A percentile compares a stretch with the other conserved stretches of the same genome.
These are phyloP conservation scores for Aphanomyces invadans DNA, from an alignment of 352 stramenopile species.

Conservation along the genomic window DNA sequence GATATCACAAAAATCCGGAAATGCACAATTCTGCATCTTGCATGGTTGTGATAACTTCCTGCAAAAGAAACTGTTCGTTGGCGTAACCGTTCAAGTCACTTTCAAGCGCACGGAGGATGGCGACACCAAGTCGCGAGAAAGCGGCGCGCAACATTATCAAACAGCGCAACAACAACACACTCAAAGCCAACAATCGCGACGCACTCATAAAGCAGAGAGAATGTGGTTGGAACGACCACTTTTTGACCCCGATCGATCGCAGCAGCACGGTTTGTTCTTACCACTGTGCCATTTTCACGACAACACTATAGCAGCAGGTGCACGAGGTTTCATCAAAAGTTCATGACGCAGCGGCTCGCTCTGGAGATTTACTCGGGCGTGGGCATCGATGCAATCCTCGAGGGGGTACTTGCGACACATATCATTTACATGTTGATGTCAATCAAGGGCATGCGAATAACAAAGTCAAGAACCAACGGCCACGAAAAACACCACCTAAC, in stretches of 20 bases:
- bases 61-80: too few relatives aligned
- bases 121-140: slow-evolving; percentile 20
- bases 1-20: too few relatives aligned
- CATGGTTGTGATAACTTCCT: too few relatives aligned
- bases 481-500: slow-evolving; percentile 16
- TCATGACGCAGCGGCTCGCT: too few relatives aligned
- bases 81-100: too few relatives aligned
- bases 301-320: too few relatives aligned
- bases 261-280: not conserved
- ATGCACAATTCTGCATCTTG: too few relatives aligned
- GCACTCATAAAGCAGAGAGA: slow-evolving; percentile 21
- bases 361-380: too few relatives aligned
- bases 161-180: not conserved
- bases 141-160: not conserved
- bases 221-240: slow-evolving; percentile 17
- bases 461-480: not conserved
- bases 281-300: not conserved
- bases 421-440: too few relatives aligned
- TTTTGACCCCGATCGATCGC: not conserved
- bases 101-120: not conserved
- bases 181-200: not conserved
- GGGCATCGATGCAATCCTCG: too few relatives aligned
- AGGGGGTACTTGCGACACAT: too few relatives aligned
- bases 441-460: not conserved
- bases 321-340: not conserved